Evolutionary conservation across 768 basidiomycete species (phyloP).

Genomic region (Agrocybe chaxingu): DNA sequence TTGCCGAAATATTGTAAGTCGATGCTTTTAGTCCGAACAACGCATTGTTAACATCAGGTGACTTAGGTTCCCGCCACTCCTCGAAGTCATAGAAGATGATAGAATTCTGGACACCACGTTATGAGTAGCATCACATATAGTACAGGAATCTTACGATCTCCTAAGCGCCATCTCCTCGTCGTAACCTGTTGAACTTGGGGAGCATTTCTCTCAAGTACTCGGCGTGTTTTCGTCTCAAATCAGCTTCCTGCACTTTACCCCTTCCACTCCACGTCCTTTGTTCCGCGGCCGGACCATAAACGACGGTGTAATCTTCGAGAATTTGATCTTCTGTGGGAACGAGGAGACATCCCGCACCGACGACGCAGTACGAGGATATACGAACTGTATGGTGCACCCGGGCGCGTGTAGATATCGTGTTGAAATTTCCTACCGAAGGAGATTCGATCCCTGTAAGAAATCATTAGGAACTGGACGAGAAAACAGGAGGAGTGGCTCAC

Average conservation of each 20-base stretch:
- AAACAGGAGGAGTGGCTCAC: conserved; percentile 44
- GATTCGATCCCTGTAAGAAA: conserved; percentile 71
- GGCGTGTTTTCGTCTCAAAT: conserved; percentile 81
- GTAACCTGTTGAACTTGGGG: conserved; percentile 80
- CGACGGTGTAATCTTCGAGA: conserved; percentile 78
- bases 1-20: conserved; percentile 10
- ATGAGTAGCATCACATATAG: background rate
- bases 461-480: background rate
- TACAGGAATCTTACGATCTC: background rate
- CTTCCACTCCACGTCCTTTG: conserved; percentile 82
- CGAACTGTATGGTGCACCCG: conserved; percentile 82
- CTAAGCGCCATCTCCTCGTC: conserved; percentile 50
- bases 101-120: background rate
- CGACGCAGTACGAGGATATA: conserved; percentile 75
- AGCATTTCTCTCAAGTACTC: conserved; percentile 92
- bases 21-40: background rate
- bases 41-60: background rate
- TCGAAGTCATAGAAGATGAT: background rate
- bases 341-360: conserved; percentile 79
- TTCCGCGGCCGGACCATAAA: conserved; percentile 77
- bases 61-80: too few species aligned
- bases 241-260: conserved; percentile 79
- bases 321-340: conserved; percentile 76
- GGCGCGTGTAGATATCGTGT: conserved; percentile 82
- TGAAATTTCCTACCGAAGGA: conserved; percentile 78